phyloP scores from a whole-genome alignment of 164 flowering plant species.

The Platanus orientalis region DNA sequence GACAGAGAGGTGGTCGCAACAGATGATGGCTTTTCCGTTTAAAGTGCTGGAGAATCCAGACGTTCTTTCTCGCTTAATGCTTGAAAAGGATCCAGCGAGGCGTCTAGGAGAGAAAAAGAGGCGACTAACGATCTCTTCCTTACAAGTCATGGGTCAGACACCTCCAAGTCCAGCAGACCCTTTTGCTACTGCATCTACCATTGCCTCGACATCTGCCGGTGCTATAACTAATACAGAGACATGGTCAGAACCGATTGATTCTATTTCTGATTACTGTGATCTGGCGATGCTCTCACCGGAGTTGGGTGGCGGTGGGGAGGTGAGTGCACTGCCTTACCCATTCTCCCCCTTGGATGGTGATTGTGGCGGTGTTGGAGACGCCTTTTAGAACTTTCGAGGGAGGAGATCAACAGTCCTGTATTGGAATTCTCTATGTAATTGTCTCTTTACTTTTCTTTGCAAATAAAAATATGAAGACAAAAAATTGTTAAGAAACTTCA shows the following conservation, averaged over 20 bases:
- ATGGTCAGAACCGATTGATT: not conserved
- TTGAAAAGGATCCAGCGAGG: conserved; percentile 30
- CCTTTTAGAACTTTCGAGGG: too few species aligned
- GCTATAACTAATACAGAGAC: too few species aligned
- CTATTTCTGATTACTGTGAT: not conserved
- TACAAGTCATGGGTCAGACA: not conserved
- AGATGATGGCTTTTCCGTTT: conserved; percentile 80
- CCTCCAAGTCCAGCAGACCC: conserved; percentile 15
- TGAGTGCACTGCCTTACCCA: conserved; percentile 56
- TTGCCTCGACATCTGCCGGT: not conserved
- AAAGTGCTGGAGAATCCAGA: conserved; percentile 73
- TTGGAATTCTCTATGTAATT: too few species aligned
- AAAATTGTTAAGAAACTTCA: too few species aligned
- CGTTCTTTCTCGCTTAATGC: conserved; percentile 47
- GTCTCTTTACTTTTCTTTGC: too few species aligned
- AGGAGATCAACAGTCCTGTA: too few species aligned
- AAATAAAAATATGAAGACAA: too few species aligned
- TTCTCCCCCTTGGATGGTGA: conserved; percentile 55
- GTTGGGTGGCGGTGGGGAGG: conserved; percentile 8
- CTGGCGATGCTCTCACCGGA: conserved; percentile 19
- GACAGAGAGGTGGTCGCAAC: conserved; percentile 74
- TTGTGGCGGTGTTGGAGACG: too few species aligned
- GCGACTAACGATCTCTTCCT: conserved; percentile 27
- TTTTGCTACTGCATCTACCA: not conserved
- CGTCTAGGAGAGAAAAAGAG: conserved; percentile 35